Percentiles rank a stretch among this genome's conserved stretches.
Evolutionary conservation across 202 grass and related monocot species (phyloP).

Genomic region (Hordeum pubiflorum): DNA sequence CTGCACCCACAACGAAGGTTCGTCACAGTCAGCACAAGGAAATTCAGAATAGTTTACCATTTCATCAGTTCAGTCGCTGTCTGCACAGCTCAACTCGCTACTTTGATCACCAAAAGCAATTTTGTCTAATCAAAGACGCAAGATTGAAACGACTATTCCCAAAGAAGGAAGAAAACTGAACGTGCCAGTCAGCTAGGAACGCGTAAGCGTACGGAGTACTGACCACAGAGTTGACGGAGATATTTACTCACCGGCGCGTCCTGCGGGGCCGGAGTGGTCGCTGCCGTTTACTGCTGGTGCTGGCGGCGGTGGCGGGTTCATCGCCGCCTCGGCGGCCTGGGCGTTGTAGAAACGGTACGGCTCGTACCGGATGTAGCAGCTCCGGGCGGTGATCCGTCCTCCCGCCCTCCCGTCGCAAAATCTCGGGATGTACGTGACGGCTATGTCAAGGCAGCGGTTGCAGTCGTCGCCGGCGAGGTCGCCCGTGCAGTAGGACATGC

Average conservation of each 20-base stretch:
- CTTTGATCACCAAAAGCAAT: background rate
- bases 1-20: background rate
- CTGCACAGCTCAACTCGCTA: background rate
- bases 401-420: background rate
- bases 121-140: background rate
- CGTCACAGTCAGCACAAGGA: background rate
- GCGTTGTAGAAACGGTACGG: conserved; percentile 18
- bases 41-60: background rate
- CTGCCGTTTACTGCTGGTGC: background rate
- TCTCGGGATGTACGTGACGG: accelerated
- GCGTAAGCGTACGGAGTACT: background rate
- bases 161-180: background rate
- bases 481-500: conserved; percentile 43
- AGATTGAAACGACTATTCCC: background rate
- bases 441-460: background rate
- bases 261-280: background rate
- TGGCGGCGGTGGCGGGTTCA: background rate
- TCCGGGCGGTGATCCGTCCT: background rate
- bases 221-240: background rate
- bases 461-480: conserved; percentile 26
- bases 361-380: conserved; percentile 36
- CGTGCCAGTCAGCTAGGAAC: background rate
- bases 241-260: background rate
- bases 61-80: background rate
- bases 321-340: background rate